Evolutionary conservation across 2,329 filamentous ascomycete species (phyloP), one percentile per base, ranked within the genome.

Genomic region (Fonsecaea multimorphosa): DNA sequence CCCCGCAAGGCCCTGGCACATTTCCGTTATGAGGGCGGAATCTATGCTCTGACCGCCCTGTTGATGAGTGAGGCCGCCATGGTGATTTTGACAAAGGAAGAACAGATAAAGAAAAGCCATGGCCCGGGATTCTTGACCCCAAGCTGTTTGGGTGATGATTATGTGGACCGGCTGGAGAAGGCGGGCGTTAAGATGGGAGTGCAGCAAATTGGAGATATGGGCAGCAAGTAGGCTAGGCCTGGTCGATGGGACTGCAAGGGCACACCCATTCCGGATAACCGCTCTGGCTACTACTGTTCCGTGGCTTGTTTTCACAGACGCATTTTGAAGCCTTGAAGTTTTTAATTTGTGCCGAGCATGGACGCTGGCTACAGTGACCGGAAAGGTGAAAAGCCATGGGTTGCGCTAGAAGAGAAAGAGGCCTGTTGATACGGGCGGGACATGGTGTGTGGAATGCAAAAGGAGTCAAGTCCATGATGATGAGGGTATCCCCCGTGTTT

Each of bases 61-160:
- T 70, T 81, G 36, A 64, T 82, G 46, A 76, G 78, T 3, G 80
- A 82, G 68, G 80, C 80, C 5, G 81, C 80, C 0, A 78, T 81
- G 76, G 75, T 79, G 9, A 73, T 83, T 38, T 70, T 82, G 53
- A 61, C 56, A 44, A 64, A 70, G 40, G 78, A 81, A 65, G 75
- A 79, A 40, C 74, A 78, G 51, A 73, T 81, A 22, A 78, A 74
- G 63, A 76, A 76, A 61, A 74, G 76, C 29, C 76, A 81, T 22
- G 75, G 79, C 1, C 78, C 79, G 22, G 83, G 83, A 3, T 77
- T 84, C 51, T 74, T 84, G 19, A 85, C 83, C 0, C 76, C 83
- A 22, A 80, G 81, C 22, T 79, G 75, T 34, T 62, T 85, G 66
- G 83, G 82, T 6, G 78, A 83, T 71, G 74, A 76, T 5, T 83